Base-by-base conservation (phyloP, 352 stramenopile species). In the Thalassiosira exigua region DNA sequence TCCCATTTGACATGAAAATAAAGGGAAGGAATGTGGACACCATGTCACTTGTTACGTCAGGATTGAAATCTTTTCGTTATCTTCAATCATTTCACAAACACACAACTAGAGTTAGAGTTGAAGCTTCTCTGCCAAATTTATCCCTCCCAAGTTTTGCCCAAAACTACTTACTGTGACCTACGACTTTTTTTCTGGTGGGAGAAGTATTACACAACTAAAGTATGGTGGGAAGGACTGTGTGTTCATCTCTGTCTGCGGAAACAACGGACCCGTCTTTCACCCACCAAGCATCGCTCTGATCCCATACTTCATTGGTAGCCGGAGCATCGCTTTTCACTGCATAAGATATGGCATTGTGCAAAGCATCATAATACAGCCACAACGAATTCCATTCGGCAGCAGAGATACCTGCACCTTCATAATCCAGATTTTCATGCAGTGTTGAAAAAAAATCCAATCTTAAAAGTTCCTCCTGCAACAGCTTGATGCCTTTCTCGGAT, bases 331-430 rank as follows among this genome's bases (percentile, higher is more conserved):
- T 70, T 24, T 60, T 14, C 19, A 72, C 61, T 21, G 62, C 61
- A 24, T 57, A 39, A 17, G 24, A 61, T 1, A 84, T 14, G 39
- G 76, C 76, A 60, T 17, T 57, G 29, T 67, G 32, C 14, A 79
- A 54, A 17, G 78, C 78, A 66, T 82, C 54, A 61, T 75, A 68
- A 57, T 69, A 67, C 12, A 68, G 22, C 42, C 56, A 66, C 9
- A 82, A 36, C 21, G 19, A 27, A 27, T 53, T 27, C 27, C 60
- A 76, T 33, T 85, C 78, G 50, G 69, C 12, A 11, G 57, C 48
- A 27, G 48, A 56, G 9, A 61, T 29, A 30, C 21, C 26, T n/a
- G n/a, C n/a, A n/a, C n/a, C n/a, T n/a, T n/a, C n/a, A 26, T 44
- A 11, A 4, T 41, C 14, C 30, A 51, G 3, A 24, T 50, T 9